These are phyloP conservation scores for Fusarium pilosicola DNA, from an alignment of 2,329 filamentous ascomycete genomes.

Conservation along the genomic window DNA sequence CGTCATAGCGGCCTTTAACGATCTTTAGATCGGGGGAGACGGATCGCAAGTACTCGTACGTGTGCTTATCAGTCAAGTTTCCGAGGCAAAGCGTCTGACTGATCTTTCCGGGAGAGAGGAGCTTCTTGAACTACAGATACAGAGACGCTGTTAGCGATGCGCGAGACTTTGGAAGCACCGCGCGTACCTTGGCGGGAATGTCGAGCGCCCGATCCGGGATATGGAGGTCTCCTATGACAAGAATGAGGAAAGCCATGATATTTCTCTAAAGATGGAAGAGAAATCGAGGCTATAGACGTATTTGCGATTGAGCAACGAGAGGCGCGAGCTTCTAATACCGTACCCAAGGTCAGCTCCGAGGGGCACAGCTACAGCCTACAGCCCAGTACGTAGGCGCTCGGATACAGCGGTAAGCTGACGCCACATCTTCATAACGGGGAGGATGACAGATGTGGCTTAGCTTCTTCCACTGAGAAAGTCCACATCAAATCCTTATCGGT, in stretches of 20 bases:
- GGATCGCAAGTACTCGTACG: constrained; percentile 82
- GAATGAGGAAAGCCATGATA: constrained; percentile 87
- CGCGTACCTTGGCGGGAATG: constrained; percentile 83
- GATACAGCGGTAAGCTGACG: constrained; percentile 45
- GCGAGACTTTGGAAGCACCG: constrained; percentile 22
- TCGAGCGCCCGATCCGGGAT: constrained; percentile 93
- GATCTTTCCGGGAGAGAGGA: constrained; percentile 84
- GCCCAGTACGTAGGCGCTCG: constrained; percentile 37
- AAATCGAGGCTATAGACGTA: constrained; percentile 30
- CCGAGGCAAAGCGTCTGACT: constrained; percentile 83
- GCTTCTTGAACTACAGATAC: constrained; percentile 77
- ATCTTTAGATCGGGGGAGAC: constrained; percentile 78
- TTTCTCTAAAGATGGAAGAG: constrained; percentile 35
- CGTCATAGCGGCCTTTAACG: constrained; percentile 73
- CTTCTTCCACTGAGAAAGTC: neutral
- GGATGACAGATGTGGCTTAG: constrained; percentile 27
- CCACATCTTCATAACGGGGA: constrained; percentile 38
- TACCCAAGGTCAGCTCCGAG: constrained; percentile 41
- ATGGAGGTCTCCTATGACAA: constrained; percentile 92
- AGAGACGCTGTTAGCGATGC: constrained; percentile 39
- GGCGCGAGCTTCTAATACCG: constrained; percentile 40
- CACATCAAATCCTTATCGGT: constrained; percentile 38
- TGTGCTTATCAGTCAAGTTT: constrained; percentile 81
- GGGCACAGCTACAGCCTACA: constrained; percentile 36
- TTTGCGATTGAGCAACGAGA: constrained; percentile 36